Percentiles rank a stretch among this genome's conserved stretches.
These are phyloP conservation scores for Fraxinus quadrangulata DNA, from an alignment of 257 asterid genomes.

Conservation along the genomic window DNA sequence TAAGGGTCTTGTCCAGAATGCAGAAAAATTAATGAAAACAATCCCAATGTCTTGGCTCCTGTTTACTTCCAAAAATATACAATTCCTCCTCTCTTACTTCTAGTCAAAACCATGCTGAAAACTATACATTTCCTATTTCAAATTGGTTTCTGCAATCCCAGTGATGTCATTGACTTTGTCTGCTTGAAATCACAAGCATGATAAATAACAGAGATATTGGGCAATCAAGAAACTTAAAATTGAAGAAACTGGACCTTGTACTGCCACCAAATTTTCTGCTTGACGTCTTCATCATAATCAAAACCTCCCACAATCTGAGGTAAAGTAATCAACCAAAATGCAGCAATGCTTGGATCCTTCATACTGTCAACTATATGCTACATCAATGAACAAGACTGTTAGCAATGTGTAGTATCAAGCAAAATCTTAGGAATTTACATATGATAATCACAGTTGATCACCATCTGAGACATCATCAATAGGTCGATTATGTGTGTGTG, in stretches of 20 bases:
- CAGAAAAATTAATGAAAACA: background rate
- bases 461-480: background rate
- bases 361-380: slow-evolving; percentile 92
- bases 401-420: slow-evolving; percentile 8
- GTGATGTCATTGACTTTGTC: slow-evolving; percentile 4
- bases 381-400: slow-evolving; percentile 36
- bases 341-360: slow-evolving; percentile 98
- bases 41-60: background rate
- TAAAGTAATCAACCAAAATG: slow-evolving; percentile 90
- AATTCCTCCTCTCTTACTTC: slow-evolving; percentile 17
- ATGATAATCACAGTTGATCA: background rate
- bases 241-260: slow-evolving; percentile 61
- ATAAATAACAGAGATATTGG: slow-evolving; percentile 6
- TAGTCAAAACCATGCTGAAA: slow-evolving; percentile 13
- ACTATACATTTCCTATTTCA: background rate
- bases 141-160: slow-evolving; percentile 4
- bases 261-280: slow-evolving; percentile 96
- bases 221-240: slow-evolving; percentile 7
- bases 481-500: background rate
- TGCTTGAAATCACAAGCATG: slow-evolving; percentile 3
- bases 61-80: background rate
- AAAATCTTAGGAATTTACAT: slow-evolving; percentile 18
- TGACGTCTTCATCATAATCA: slow-evolving; percentile 85
- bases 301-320: slow-evolving; percentile 94
- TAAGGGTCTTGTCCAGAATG: slow-evolving; percentile 10